Evolutionary conservation across 164 flowering plant genomes (phyloP), one percentile per base, ranked within the genome.

Genomic region (Berberis thunbergii): DNA sequence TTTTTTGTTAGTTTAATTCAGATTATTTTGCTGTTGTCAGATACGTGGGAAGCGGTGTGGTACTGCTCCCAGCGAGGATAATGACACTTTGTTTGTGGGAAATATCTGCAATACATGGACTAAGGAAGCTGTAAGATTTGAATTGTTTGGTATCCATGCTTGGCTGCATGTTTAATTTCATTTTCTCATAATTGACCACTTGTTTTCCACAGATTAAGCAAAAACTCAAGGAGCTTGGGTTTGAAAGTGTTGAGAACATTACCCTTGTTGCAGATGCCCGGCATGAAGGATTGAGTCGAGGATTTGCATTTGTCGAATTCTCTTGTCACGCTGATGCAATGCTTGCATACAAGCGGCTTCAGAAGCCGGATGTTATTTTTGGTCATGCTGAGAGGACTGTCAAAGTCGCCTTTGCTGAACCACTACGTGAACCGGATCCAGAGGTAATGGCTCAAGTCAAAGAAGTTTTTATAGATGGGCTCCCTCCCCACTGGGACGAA

Each of bases 61-160:
- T 10, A 72, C 79, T 69, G 86, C 90, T 57, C 82, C 90, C 5
- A 81, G 86, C 53, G 88, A 88, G 78, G 96, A 86, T 75, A 82
- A 84, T 70, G 87, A 88, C 64, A 77, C 85, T 2, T 67, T 88
- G 55, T 88, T 88, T 67, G 59, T 88, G 71, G 96, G 96, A 43
- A 88, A 86, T 77, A 82, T 88, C 50, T 84, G 87, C 81, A 88
- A 88, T 65, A 84, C 88, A 57, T 88, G 96, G 96, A 86, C 92
- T 62, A 86, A 81, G 74, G 96, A 86, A 77, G 96, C 96, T 66
- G 92, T 88, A 73, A 75, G 84, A 50, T 64, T 70, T 55, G 64
- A 1, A 41, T 56, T 60, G 46, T 68, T 9, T 9, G 7, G 48
- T 72, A 49, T 39, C 45, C 13, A 11, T 54, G 41, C 43, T 5